A percentile compares a stretch with the other conserved stretches of the same genome.
Evolutionary conservation across 2,329 filamentous ascomycete species (phyloP).

Genomic region (Diaporthe batatas): DNA sequence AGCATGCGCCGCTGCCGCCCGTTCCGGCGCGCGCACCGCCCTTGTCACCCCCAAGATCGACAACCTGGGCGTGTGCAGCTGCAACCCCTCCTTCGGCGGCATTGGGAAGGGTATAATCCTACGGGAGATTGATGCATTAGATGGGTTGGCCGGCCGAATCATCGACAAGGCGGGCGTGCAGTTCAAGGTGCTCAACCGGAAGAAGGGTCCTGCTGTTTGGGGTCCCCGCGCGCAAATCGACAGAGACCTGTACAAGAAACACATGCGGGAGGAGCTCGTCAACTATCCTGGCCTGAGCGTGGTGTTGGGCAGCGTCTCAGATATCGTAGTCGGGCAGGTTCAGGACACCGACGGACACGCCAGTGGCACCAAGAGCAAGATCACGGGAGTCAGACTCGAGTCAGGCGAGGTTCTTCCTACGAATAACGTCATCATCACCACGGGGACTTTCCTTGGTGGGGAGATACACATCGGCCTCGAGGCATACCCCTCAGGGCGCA

Average conservation of each 20-base stretch:
- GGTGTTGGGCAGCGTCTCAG: conserved; percentile 88
- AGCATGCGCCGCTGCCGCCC: conserved; percentile 90
- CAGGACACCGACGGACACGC: conserved; percentile 65
- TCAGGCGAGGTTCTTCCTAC: conserved; percentile 87
- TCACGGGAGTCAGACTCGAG: conserved; percentile 88
- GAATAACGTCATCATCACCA: conserved; percentile 90
- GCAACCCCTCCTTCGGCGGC: conserved; percentile 97
- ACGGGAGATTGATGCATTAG: conserved; percentile 93
- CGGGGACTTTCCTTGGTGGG: conserved; percentile 93
- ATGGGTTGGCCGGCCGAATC: conserved; percentile 87
- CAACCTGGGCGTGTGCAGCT: conserved; percentile 95
- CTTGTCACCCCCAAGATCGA: conserved; percentile 89
- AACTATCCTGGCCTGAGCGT: conserved; percentile 84
- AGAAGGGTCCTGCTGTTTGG: conserved; percentile 96
- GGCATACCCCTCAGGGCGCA: conserved; percentile 86
- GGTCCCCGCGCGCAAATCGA: conserved; percentile 97
- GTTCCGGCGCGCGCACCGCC: conserved; percentile 88
- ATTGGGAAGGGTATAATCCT: conserved; percentile 98
- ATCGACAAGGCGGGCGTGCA: conserved; percentile 97
- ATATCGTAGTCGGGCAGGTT: conserved; percentile 82
- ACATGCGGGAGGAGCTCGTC: conserved; percentile 90
- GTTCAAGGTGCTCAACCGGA: conserved; percentile 88
- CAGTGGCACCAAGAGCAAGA: conserved; percentile 72
- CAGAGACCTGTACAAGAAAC: conserved; percentile 84
- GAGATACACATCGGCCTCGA: conserved; percentile 97